Percentiles rank a stretch among this genome's conserved stretches.
Evolutionary conservation across 1,284 basidiomycete genomes (phyloP).

Genomic region (Ceraceosorus bombacis): DNA sequence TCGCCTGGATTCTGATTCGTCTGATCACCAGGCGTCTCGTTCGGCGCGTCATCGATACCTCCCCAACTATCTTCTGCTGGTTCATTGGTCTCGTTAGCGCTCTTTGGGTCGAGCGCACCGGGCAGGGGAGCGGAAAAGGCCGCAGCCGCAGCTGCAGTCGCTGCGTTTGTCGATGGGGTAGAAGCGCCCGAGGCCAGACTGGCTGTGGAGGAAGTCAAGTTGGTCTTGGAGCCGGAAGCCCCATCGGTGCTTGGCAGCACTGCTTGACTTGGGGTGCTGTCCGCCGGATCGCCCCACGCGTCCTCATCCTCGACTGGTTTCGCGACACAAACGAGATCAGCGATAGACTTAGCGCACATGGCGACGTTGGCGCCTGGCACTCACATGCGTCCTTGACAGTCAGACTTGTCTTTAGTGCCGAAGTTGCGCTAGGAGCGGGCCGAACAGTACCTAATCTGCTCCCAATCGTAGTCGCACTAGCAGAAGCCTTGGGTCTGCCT

Average conservation of each 20-base stretch:
- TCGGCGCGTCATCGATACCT: conserved; percentile 18
- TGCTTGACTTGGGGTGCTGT: conserved; percentile 3
- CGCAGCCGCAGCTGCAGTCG: neutral
- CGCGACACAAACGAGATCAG: neutral
- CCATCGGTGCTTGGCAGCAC: conserved; percentile 1
- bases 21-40: conserved; percentile 14
- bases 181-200: conserved; percentile 3
- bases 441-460: neutral
- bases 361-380: conserved; percentile 19
- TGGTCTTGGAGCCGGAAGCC: neutral
- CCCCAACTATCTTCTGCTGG: conserved; percentile 16
- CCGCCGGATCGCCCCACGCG: conserved; percentile 5
- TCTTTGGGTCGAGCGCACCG: neutral
- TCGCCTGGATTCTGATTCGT: neutral
- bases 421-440: neutral
- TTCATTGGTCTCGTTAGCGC: neutral
- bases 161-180: neutral
- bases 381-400: neutral
- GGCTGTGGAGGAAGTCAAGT: neutral
- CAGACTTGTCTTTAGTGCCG: neutral
- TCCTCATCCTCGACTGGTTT: conserved; percentile 4
- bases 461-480: neutral
- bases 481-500: conserved; percentile 8
- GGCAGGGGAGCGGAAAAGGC: neutral
- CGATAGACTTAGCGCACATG: conserved; percentile 14